These are phyloP conservation scores for Tylopilus vinaceipallidus DNA, from an alignment of 768 basidiomycete species.

Conservation along the genomic window DNA sequence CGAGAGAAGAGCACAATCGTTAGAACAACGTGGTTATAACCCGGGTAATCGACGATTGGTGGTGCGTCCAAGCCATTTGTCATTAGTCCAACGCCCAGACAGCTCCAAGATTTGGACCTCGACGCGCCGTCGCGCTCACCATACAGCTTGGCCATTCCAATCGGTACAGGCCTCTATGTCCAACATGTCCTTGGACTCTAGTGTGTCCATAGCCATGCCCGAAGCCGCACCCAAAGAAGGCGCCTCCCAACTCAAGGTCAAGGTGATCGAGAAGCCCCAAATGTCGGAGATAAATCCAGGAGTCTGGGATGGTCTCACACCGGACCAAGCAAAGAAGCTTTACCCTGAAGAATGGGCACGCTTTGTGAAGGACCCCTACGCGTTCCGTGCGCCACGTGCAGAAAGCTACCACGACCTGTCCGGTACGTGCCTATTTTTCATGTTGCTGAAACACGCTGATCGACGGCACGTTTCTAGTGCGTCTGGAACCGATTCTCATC, in stretches of 20 bases:
- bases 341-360: constrained; percentile 95
- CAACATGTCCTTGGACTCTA: constrained; percentile 7
- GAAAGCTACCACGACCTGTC: constrained; percentile 97
- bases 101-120: constrained; percentile 89
- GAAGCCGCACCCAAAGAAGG: constrained; percentile 7
- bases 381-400: constrained; percentile 86
- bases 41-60: constrained; percentile 61
- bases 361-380: constrained; percentile 90
- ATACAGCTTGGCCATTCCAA: constrained; percentile 95
- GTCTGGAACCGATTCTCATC: constrained; percentile 88
- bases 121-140: constrained; percentile 86
- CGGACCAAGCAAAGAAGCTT: constrained; percentile 83
- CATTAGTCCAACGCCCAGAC: neutral
- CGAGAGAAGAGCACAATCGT: constrained; percentile 72
- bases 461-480: constrained; percentile 50
- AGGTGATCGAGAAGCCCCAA: constrained; percentile 91
- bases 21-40: constrained; percentile 68
- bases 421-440: constrained; percentile 42
- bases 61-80: constrained; percentile 43
- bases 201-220: neutral
- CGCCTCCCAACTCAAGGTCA: constrained; percentile 48
- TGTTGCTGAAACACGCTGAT: neutral
- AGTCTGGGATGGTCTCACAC: constrained; percentile 94
- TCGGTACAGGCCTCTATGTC: constrained; percentile 27
- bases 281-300: constrained; percentile 99